A percentile compares a stretch with the other conserved stretches of the same genome.
Evolutionary conservation across 768 basidiomycete species (phyloP).

Genomic region (Hericium rajendrae): DNA sequence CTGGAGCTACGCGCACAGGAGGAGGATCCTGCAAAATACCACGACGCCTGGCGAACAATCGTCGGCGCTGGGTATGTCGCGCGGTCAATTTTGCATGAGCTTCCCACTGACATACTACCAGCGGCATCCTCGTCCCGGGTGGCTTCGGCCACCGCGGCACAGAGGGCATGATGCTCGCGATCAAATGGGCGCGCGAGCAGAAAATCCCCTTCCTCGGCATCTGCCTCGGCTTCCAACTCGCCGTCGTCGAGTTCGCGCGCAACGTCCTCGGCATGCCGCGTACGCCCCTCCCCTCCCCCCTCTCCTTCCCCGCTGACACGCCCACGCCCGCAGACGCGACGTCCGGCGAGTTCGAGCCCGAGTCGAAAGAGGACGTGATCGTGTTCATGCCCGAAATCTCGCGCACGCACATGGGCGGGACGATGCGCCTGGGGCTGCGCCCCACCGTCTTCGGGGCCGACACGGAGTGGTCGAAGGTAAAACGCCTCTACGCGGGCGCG

Average conservation of each 20-base stretch:
- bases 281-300: constrained; percentile 22
- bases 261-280: constrained; percentile 67
- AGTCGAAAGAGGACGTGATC: constrained; percentile 61
- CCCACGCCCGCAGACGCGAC: constrained; percentile 53
- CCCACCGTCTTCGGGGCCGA: constrained; percentile 80
- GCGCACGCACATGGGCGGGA: constrained; percentile 96
- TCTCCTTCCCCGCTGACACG: not conserved
- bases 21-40: constrained; percentile 77
- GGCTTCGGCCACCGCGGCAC: constrained; percentile 91
- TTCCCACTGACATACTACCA: constrained; percentile 22
- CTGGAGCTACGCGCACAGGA: constrained; percentile 76
- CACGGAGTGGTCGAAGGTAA: constrained; percentile 65
- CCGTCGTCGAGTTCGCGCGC: constrained; percentile 91
- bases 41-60: constrained; percentile 90
- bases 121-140: constrained; percentile 94
- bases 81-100: not conserved
- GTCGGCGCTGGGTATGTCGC: constrained; percentile 74
- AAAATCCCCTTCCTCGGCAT: constrained; percentile 93
- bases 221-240: constrained; percentile 95
- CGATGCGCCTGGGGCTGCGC: constrained; percentile 99
- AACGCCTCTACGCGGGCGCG: constrained; percentile 76
- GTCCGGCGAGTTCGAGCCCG: constrained; percentile 69
- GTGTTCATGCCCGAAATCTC: constrained; percentile 99
- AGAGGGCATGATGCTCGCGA: constrained; percentile 97
- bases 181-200: constrained; percentile 93